Conservation (phyloP, 768 basidiomycete genomes). For the Termitomyces sp. region DNA sequence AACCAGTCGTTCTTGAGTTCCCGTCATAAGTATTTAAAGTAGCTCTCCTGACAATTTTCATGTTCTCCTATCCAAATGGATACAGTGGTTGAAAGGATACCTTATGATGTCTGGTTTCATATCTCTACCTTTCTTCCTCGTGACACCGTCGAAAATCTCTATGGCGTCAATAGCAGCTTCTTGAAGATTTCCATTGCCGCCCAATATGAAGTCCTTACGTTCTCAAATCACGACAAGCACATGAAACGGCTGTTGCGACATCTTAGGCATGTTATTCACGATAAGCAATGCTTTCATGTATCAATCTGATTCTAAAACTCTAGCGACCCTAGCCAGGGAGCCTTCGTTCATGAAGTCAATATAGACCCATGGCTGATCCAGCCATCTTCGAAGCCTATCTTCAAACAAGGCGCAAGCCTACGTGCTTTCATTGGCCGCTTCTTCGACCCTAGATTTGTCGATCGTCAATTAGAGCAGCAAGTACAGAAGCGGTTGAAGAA, state of each 20-base stretch:
- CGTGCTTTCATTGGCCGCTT: slow-evolving; percentile 21
- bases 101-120: slow-evolving; percentile 19
- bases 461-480: slow-evolving; percentile 25
- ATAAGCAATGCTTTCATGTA: neutral
- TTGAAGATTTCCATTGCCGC: slow-evolving; percentile 14
- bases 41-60: too few species aligned
- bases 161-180: slow-evolving; percentile 17
- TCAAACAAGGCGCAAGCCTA: slow-evolving; percentile 21
- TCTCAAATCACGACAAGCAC: slow-evolving; percentile 14
- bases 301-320: neutral
- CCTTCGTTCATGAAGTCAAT: slow-evolving; percentile 26
- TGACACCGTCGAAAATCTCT: slow-evolving; percentile 11
- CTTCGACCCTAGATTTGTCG: slow-evolving; percentile 23
- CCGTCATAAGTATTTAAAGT: too few species aligned
- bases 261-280: slow-evolving; percentile 13
- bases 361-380: slow-evolving; percentile 37
- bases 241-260: slow-evolving; percentile 19
- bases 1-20: too few species aligned
- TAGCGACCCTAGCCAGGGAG: slow-evolving; percentile 21
- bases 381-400: slow-evolving; percentile 24
- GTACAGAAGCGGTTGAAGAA: slow-evolving; percentile 30
- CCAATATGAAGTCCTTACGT: slow-evolving; percentile 16
- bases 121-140: slow-evolving; percentile 16
- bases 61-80: neutral
- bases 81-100: slow-evolving; percentile 5